Conservation (phyloP, 2,329 filamentous ascomycete genomes). For the Colletotrichum godetiae region DNA sequence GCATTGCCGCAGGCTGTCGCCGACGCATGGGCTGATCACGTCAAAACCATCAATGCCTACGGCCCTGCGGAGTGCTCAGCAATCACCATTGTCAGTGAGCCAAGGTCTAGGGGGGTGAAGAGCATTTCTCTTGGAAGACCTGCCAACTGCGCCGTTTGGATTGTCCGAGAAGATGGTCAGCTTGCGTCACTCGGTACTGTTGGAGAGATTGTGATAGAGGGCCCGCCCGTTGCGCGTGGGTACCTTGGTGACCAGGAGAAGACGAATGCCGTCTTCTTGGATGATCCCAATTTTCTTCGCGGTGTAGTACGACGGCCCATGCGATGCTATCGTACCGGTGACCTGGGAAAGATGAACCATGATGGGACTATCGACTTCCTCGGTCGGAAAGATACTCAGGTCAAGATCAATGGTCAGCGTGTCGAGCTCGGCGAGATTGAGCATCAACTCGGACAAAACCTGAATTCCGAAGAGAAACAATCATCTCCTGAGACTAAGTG, state of each 20-base stretch:
- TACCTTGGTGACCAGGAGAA: slow-evolving; percentile 15
- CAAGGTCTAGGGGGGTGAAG: slow-evolving; percentile 1
- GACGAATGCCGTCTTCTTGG: slow-evolving; percentile 9
- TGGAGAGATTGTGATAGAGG: slow-evolving; percentile 44
- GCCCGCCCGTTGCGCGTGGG: slow-evolving; percentile 39
- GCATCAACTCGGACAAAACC: slow-evolving; percentile 24
- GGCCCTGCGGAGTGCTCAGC: slow-evolving; percentile 38
- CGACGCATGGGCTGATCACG: slow-evolving; percentile 35
- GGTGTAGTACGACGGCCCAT: not conserved
- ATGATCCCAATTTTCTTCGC: slow-evolving; percentile 14
- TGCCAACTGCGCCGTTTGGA: slow-evolving; percentile 37
- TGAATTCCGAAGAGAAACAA: not conserved
- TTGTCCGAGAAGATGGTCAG: slow-evolving; percentile 38
- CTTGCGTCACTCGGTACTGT: slow-evolving; percentile 38
- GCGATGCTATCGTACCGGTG: slow-evolving; percentile 31
- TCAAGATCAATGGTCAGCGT: slow-evolving; percentile 37
- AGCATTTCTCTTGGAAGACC: slow-evolving; percentile 19
- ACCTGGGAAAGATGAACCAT: slow-evolving; percentile 17
- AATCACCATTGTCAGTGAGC: slow-evolving; percentile 20
- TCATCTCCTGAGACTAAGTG: not conserved
- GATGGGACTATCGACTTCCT: slow-evolving; percentile 33
- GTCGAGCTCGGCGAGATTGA: slow-evolving; percentile 38
- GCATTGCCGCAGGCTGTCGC: slow-evolving; percentile 26
- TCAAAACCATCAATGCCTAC: slow-evolving; percentile 32
- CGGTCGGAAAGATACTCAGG: slow-evolving; percentile 35